Percentiles rank a stretch among this genome's conserved stretches.
phyloP scores from a whole-genome alignment of 2,329 filamentous ascomycete genomes.

The Microdochium trichocladiopsis region DNA sequence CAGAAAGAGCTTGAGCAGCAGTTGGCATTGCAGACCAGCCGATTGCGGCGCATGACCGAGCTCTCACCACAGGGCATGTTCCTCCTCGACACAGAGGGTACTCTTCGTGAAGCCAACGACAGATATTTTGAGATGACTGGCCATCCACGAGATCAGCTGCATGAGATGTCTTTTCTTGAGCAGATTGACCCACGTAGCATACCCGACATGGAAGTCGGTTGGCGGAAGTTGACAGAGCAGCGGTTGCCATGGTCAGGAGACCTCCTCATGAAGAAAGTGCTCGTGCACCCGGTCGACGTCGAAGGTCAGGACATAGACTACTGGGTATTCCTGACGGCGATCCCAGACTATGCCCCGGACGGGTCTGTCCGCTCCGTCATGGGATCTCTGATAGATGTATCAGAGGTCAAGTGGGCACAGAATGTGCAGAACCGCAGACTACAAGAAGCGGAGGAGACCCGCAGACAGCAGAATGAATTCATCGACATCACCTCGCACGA shows the following conservation, averaged over 20 bases:
- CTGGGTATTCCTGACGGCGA: conserved; percentile 38
- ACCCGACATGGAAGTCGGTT: conserved; percentile 24
- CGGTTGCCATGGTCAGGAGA: conserved; percentile 29
- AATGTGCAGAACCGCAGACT: conserved; percentile 26
- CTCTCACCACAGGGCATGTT: conserved; percentile 29
- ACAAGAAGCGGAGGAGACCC: conserved; percentile 26
- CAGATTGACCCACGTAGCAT: conserved; percentile 27
- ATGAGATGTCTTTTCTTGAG: conserved; percentile 32
- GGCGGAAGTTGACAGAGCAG: conserved; percentile 26
- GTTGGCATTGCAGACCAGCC: conserved; percentile 24
- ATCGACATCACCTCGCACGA: conserved; percentile 45
- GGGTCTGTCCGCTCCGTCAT: conserved; percentile 28
- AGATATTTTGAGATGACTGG: conserved; percentile 40
- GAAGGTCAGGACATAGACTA: conserved; percentile 31
- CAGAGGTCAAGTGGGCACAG: conserved; percentile 33
- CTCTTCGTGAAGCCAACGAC: conserved; percentile 35
- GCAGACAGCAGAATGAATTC: conserved; percentile 47
- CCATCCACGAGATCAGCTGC: conserved; percentile 24
- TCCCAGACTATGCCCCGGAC: conserved; percentile 25
- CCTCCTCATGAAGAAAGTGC: conserved; percentile 29
- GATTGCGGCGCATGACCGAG: conserved; percentile 28
- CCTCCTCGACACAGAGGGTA: conserved; percentile 28
- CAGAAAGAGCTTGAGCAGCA: conserved; percentile 24
- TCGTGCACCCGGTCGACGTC: conserved; percentile 19
- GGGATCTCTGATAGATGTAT: conserved; percentile 35